phyloP scores from a whole-genome alignment of 305 asterid species.

The Fraxinus xanthoxyloides region DNA sequence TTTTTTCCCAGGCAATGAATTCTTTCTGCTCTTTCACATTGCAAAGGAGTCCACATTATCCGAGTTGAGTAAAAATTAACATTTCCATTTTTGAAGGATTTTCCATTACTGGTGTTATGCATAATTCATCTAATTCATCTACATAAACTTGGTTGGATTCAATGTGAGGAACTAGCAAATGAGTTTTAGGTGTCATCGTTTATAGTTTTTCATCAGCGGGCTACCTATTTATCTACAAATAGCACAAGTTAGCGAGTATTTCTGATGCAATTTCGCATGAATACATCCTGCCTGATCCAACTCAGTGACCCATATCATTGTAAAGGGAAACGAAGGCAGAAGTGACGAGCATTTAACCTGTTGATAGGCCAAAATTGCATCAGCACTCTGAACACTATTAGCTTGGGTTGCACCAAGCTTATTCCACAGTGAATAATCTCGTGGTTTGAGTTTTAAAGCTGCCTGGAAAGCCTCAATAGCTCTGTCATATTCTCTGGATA shows the following conservation, averaged over 20 bases:
- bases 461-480: slow-evolving; percentile 94
- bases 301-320: not conserved
- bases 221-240: not conserved
- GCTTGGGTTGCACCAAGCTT: slow-evolving; percentile 99
- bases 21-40: slow-evolving; percentile 5
- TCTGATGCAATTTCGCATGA: not conserved
- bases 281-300: slow-evolving; percentile 18
- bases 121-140: slow-evolving; percentile 11
- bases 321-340: not conserved
- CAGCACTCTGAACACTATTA: slow-evolving; percentile 93
- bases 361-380: slow-evolving; percentile 95
- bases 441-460: slow-evolving; percentile 90
- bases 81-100: slow-evolving; percentile 7
- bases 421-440: slow-evolving; percentile 98
- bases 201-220: not conserved
- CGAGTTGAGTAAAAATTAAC: not conserved
- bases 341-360: slow-evolving; percentile 45
- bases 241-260: not conserved
- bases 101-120: not conserved
- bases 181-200: not conserved
- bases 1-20: not conserved
- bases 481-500: slow-evolving; percentile 84
- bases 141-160: slow-evolving; percentile 1
- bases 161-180: slow-evolving; percentile 13
- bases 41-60: not conserved